phyloP scores from a whole-genome alignment of 257 asterid genomes.

The Capsicum chinense region DNA sequence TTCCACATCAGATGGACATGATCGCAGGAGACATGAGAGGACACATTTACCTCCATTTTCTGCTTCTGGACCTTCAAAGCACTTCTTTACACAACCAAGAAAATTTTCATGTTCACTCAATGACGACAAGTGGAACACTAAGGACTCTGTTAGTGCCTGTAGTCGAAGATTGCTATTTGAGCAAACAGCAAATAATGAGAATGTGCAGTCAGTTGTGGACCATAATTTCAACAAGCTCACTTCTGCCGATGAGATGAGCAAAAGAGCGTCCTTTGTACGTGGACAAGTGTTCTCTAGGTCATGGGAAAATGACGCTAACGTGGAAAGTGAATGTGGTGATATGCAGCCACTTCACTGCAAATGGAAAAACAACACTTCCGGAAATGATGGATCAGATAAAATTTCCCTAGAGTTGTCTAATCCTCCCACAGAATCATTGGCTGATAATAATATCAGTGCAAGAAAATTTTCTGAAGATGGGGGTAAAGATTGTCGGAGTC shows the following conservation, averaged over 20 bases:
- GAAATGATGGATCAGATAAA: conserved; percentile 21
- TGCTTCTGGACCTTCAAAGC: conserved; percentile 40
- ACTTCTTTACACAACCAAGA: conserved; percentile 63
- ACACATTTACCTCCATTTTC: conserved; percentile 32
- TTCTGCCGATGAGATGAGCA: not conserved
- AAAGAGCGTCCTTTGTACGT: not conserved
- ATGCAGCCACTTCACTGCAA: not conserved
- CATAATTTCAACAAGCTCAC: not conserved
- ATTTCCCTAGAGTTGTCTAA: conserved; percentile 25
- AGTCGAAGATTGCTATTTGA: conserved; percentile 38
- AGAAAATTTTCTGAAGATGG: conserved; percentile 25
- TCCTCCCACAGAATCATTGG: conserved; percentile 30
- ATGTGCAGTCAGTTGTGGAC: not conserved
- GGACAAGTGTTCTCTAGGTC: conserved; percentile 6
- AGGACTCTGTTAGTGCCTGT: conserved; percentile 25
- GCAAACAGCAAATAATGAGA: conserved; percentile 20
- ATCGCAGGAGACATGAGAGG: conserved; percentile 17
- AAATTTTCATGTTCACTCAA: conserved; percentile 34
- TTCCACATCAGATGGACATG: conserved; percentile 10
- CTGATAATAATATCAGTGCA: not conserved
- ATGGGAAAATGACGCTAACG: conserved; percentile 9
- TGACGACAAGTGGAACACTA: not conserved
- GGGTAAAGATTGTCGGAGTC: conserved; percentile 24
- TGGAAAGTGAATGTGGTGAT: conserved; percentile 9
- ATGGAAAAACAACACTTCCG: conserved; percentile 2